Evolutionary conservation across 164 flowering plant genomes (phyloP), one percentile per base, ranked within the genome.

Genomic region (Dillenia turbinata): DNA sequence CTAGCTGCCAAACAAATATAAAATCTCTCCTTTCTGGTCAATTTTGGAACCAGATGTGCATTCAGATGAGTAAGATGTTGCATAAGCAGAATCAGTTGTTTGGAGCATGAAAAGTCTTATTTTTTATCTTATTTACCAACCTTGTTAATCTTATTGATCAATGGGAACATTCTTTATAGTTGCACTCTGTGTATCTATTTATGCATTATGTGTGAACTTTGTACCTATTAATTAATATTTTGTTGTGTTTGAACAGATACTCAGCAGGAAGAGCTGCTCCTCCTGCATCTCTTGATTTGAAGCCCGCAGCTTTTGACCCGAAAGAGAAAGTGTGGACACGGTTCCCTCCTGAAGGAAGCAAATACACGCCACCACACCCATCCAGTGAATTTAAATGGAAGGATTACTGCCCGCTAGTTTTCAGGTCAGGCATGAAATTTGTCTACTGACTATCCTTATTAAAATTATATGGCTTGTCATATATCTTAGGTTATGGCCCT

Each of bases 371-470:
- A 49, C 97, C 94, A 6, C 97, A 90, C 63, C 83, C 68, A 14
- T 88, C 92, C 3, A 65, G 79, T 68, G 94, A 90, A 22, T 90
- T 90, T 60, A 83, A 62, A 66, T 88, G 95, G 97, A 90, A 90
- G 73, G 97, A 90, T 52, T 90, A 90, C 61, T 88, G 94, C 64
- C 97, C 94, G 1, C 66, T 86, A 59, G 97, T 90, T 67, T 90
- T 90, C 81, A 84, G 97, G 97, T 85, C 19, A 59, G 59, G 10
- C 59, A 45, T 57, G 40, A 33, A 33, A 33, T 33, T 33, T 33
- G 40, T 33, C 40, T 33, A 33, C 40, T 33, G 5, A 33, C 40
- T 33, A 5, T 33, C 40, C 40, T 33, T 33, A 33, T 33, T 33
- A 33, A 33, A 8, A 16, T 49, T 0, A 16, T 49, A 53, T 53